Evolutionary conservation across 2,329 filamentous ascomycete genomes (phyloP), one percentile per base, ranked within the genome.

Genomic region (Aspergillus fijiensis): DNA sequence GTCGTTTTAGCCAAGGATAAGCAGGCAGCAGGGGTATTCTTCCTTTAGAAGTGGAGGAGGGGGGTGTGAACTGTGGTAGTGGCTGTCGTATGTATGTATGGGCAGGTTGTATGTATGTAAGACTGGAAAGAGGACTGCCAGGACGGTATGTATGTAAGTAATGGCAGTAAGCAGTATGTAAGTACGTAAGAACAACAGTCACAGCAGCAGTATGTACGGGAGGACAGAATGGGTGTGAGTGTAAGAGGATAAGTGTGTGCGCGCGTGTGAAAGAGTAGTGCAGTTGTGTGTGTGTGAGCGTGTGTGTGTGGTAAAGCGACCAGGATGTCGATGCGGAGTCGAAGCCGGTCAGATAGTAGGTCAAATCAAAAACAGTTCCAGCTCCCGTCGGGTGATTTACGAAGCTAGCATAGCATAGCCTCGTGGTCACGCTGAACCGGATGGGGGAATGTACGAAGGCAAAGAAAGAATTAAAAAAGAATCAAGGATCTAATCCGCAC

Each of bases 361-460:
- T 61, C 66, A 65, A 69, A 67, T 70, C 66, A 70, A 62, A 67
- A 63, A 59, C 57, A 63, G 57, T 62, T 62, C 62, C 64, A 67
- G 67, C 58, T 67, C 57, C 68, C 63, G 69, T 66, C 69, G 69
- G 69, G 68, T 70, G 69, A 72, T 72, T 62, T 68, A 66, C 69
- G 67, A 67, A 65, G 65, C 69, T 70, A 71, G 67, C 69, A 71
- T 70, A 71, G 67, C 69, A 71, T 70, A 71, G 67, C 69, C 69
- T 70, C 67, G 67, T 69, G 67, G 65, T 64, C 67, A 69, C 63
- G 59, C 60, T 64, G 63, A 63, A 57, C 64, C 60, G 60, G 63
- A 60, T 33, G 53, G 61, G 55, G 61, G 54, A 16, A 12, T 35
- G 55, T 61, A 33, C 27, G 50, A 33, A 58, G 49, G 42, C 54